Conservation (phyloP, 345 rosid species). For the Mallotus nudiflorus region DNA sequence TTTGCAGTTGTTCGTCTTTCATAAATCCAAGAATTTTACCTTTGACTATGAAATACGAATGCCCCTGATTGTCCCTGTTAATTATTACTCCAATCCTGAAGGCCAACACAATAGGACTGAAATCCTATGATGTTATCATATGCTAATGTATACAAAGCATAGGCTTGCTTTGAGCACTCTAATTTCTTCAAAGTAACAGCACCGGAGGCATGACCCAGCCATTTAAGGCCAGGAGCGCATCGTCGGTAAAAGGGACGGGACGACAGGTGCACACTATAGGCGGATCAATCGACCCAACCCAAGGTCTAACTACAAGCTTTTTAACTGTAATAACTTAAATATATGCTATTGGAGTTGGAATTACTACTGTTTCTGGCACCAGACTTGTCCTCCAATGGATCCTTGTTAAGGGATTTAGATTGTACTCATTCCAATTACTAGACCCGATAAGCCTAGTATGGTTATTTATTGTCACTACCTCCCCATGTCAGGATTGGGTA, state of each 20-base stretch:
- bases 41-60: too few relatives aligned
- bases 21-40: too few relatives aligned
- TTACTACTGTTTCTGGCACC: constrained; percentile 9
- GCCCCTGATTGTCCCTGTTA: too few relatives aligned
- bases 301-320: constrained; percentile 27
- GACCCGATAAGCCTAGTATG: too few relatives aligned
- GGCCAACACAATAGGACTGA: constrained; percentile 1
- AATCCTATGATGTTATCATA: constrained; percentile 41
- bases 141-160: constrained; percentile 42
- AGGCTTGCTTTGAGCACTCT: constrained; percentile 63
- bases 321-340: constrained; percentile 28
- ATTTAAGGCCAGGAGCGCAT: constrained; percentile 15
- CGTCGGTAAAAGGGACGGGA: constrained; percentile 3
- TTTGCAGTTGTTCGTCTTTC: too few relatives aligned
- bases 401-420: too few relatives aligned
- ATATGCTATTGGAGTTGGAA: constrained; percentile 20
- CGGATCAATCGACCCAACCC: constrained; percentile 15
- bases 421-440: too few relatives aligned
- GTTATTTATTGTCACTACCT: too few relatives aligned
- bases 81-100: neutral
- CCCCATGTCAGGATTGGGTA: too few relatives aligned
- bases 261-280: neutral
- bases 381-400: constrained; percentile 4
- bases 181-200: constrained; percentile 46
- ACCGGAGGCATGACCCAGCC: constrained; percentile 17